phyloP scores from a whole-genome alignment of 352 stramenopile species.

The Plasmopara viticola region DNA sequence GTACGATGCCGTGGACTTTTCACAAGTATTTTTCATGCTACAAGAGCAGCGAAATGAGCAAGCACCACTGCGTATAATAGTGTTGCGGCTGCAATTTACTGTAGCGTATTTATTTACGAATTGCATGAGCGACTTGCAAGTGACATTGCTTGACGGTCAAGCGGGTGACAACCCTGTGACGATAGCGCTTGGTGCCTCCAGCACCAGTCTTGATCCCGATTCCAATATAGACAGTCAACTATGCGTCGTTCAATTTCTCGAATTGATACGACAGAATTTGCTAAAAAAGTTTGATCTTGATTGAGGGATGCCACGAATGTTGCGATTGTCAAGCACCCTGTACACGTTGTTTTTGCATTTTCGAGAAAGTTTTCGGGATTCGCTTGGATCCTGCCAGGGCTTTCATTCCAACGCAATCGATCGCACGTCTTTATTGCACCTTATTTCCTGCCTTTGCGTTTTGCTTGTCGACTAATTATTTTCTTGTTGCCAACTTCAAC shows the following conservation, averaged over 20 bases:
- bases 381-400: too few relatives aligned
- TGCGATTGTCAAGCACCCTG: too few relatives aligned
- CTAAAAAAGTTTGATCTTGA: conserved; percentile 23
- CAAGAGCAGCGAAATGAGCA: conserved; percentile 35
- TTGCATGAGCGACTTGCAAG: conserved; percentile 31
- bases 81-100: conserved; percentile 36
- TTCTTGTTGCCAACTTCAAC: too few relatives aligned
- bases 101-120: conserved; percentile 35
- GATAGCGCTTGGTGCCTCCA: conserved; percentile 14
- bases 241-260: conserved; percentile 18
- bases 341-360: too few relatives aligned
- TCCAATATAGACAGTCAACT: conserved; percentile 2
- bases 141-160: conserved; percentile 31
- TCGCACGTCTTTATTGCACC: too few relatives aligned
- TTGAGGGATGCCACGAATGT: not conserved
- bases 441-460: too few relatives aligned
- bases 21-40: conserved; percentile 42
- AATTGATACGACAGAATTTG: conserved; percentile 17
- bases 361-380: too few relatives aligned
- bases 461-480: too few relatives aligned
- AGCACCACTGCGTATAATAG: conserved; percentile 31
- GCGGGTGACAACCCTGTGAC: conserved; percentile 4
- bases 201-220: conserved; percentile 5
- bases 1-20: conserved; percentile 44
- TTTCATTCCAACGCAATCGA: too few relatives aligned